Base-by-base conservation (phyloP, 331 rosid species). In the Malus hybrid region DNA sequence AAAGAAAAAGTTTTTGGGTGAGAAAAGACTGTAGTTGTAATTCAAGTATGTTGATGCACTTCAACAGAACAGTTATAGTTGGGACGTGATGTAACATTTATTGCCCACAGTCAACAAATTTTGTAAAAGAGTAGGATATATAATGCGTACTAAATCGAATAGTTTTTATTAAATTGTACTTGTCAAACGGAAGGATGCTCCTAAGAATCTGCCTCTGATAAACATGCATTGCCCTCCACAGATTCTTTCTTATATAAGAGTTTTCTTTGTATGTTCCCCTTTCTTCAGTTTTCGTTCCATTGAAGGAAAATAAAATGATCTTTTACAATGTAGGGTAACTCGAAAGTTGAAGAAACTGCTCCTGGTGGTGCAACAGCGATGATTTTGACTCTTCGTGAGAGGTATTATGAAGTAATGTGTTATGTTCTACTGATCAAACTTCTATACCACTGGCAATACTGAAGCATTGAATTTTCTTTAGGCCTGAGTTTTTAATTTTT, bases 311-410 rank as follows among this genome's bases (percentile, higher is more conserved):
- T 2, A 52, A 34, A 22, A 79, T 81, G 29, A 20, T 75, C 54
- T 72, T 27, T 73, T 60, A 39, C 66, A 15, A 57, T 67, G 72
- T 69, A 93, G 98, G 85, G 72, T 16, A 89, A 88, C 78, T 62
- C 86, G 5, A 87, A 87, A 79, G 82, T 82, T 28, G 94, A 90
- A 82, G 98, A 93, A 85, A 86, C 96, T 72, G 89, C 93, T 71
- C 90, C 97, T 7, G 97, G 97, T 16, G 90, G 83, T 19, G 89
- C 97, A 44, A 93, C 98, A 31, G 94, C 96, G 73, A 93, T 91
- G 98, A 93, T 93, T 70, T 87, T 91, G 85, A 83, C 96, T 64
- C 96, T 91, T 73, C 98, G 98, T 15, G 97, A 91, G 87, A 85
- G 96, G 98, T 93, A 84, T 27, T 20, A 7, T 64, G 50, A 65